Evolutionary conservation across 441 rosid species (phyloP).

Genomic region (Geranium incanum): DNA sequence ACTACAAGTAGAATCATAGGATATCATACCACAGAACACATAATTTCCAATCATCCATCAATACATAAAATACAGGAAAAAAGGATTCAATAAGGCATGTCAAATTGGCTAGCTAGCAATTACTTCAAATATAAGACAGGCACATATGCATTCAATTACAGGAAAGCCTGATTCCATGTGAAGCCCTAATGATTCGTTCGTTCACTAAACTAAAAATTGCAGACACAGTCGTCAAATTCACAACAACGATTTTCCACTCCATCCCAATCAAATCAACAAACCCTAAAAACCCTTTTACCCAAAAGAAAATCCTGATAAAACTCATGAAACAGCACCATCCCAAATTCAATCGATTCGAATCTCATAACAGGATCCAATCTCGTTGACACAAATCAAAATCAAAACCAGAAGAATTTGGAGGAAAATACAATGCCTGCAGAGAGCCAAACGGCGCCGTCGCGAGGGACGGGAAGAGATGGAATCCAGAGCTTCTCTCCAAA

Average conservation of each 20-base stretch:
- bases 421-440: slow-evolving; percentile 34
- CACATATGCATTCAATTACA: not conserved
- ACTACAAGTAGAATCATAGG: not conserved
- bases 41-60: no score
- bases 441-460: slow-evolving; percentile 76
- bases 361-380: not conserved
- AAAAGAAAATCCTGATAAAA: not conserved
- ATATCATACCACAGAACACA: not conserved
- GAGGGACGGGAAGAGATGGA: slow-evolving; percentile 53
- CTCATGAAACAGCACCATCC: not conserved
- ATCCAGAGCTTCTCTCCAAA: slow-evolving; percentile 50
- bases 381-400: not conserved
- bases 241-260: not conserved
- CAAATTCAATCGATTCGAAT: not conserved
- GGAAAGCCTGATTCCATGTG: not conserved
- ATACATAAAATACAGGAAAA: not conserved
- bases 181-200: not conserved
- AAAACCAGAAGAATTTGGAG: not conserved
- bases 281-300: not conserved
- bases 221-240: not conserved
- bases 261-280: not conserved
- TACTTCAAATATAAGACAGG: no score
- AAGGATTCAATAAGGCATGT: not conserved
- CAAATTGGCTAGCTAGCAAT: not conserved
- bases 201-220: not conserved